These are phyloP conservation scores for Aspergillus bertholletiae DNA, from an alignment of 495 filamentous ascomycete species.

Conservation along the genomic window DNA sequence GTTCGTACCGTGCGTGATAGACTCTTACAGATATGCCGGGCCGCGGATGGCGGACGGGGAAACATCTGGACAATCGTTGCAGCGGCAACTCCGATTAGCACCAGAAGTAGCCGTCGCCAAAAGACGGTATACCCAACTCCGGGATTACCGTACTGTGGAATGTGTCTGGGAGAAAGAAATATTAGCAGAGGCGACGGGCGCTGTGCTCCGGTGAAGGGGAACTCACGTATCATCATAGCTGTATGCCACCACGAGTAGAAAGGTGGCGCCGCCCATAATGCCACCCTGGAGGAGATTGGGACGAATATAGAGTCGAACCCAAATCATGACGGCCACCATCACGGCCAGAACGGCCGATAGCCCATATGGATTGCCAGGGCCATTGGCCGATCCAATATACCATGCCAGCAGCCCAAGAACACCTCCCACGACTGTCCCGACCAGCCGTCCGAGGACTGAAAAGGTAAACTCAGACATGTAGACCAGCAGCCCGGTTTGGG, in stretches of 20 bases:
- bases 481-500: slow-evolving; percentile 36
- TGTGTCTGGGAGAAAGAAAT: slow-evolving; percentile 23
- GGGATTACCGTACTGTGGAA: slow-evolving; percentile 37
- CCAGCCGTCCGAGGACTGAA: slow-evolving; percentile 26
- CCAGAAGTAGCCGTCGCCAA: slow-evolving; percentile 41
- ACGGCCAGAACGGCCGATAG: slow-evolving; percentile 34
- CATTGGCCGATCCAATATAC: slow-evolving; percentile 45
- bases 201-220: neutral
- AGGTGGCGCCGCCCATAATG: slow-evolving; percentile 41
- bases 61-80: slow-evolving; percentile 39
- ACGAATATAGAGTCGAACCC: slow-evolving; percentile 33
- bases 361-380: slow-evolving; percentile 39
- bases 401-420: slow-evolving; percentile 38
- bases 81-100: slow-evolving; percentile 36
- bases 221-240: slow-evolving; percentile 36
- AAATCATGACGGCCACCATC: slow-evolving; percentile 32
- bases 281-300: slow-evolving; percentile 26
- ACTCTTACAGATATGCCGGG: slow-evolving; percentile 37
- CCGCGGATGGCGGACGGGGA: slow-evolving; percentile 40
- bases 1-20: slow-evolving; percentile 35
- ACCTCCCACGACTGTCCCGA: slow-evolving; percentile 38
- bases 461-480: slow-evolving; percentile 46
- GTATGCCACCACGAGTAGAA: slow-evolving; percentile 37
- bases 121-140: slow-evolving; percentile 43
- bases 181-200: neutral